phyloP scores from a whole-genome alignment of 1,284 basidiomycete species.

The Termitomyces sp. region DNA sequence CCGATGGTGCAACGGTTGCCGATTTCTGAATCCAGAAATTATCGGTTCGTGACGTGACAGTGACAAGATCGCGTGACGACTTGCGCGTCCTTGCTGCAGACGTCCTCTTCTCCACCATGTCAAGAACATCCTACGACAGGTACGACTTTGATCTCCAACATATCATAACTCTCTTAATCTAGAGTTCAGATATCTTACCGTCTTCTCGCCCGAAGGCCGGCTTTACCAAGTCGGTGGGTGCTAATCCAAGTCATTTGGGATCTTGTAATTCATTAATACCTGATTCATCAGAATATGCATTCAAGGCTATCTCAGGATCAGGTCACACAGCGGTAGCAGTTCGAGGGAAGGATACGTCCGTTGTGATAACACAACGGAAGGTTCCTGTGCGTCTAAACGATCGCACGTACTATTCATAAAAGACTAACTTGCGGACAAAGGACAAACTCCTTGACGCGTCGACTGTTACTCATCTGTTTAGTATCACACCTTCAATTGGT shows the following conservation, averaged over 20 bases:
- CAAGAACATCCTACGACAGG: conserved; percentile 81
- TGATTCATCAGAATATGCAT: conserved; percentile 82
- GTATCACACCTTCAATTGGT: conserved; percentile 94
- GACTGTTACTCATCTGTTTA: conserved; percentile 94
- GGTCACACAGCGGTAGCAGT: conserved; percentile 94
- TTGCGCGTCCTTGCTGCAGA: conserved; percentile 47
- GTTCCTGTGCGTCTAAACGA: conserved; percentile 69
- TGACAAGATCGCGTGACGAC: conserved; percentile 34
- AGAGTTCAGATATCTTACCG: conserved; percentile 71
- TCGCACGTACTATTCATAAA: neutral
- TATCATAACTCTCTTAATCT: neutral
- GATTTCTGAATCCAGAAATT: conserved; percentile 11
- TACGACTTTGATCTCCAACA: conserved; percentile 19
- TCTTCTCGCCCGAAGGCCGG: conserved; percentile 92
- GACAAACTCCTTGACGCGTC: conserved; percentile 97
- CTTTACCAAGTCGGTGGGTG: conserved; percentile 94
- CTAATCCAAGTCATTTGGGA: neutral
- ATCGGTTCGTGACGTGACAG: conserved; percentile 21
- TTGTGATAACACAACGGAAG: conserved; percentile 98
- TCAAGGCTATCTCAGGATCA: conserved; percentile 97
- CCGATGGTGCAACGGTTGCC: neutral
- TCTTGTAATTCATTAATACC: conserved; percentile 5
- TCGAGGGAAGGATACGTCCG: conserved; percentile 89
- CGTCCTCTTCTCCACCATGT: conserved; percentile 46
- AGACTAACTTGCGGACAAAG: conserved; percentile 34